These are phyloP conservation scores for Stemphylium lycopersici DNA, from an alignment of 2,329 filamentous ascomycete species.

Conservation along the genomic window DNA sequence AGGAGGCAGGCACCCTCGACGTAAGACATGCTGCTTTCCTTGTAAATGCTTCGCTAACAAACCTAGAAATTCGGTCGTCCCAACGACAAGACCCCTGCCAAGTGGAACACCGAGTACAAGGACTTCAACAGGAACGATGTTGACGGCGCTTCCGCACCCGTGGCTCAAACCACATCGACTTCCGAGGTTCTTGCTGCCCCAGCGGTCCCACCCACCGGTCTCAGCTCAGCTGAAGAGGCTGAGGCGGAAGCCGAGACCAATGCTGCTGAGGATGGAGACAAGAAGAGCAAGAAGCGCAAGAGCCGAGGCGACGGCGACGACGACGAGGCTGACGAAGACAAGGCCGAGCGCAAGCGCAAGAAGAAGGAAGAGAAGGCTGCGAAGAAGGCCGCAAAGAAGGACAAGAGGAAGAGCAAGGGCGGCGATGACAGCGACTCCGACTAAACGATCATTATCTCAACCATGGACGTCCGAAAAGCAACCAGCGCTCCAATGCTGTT, in stretches of 20 bases:
- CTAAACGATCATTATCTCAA: conserved; percentile 26
- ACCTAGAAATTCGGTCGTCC: conserved; percentile 82
- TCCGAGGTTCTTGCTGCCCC: conserved; percentile 47
- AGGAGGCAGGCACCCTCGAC: conserved; percentile 96
- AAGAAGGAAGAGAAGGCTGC: conserved; percentile 72
- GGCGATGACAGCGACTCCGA: conserved; percentile 41
- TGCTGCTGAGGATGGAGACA: conserved; percentile 12
- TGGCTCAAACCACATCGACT: conserved; percentile 42
- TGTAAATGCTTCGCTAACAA: conserved; percentile 40
- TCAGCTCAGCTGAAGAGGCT: conserved; percentile 45
- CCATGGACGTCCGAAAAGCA: conserved; percentile 23
- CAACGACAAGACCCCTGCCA: conserved; percentile 90
- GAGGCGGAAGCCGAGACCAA: conserved; percentile 45
- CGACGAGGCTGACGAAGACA: conserved; percentile 54
- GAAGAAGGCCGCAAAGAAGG: conserved; percentile 44
- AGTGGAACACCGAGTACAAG: conserved; percentile 93
- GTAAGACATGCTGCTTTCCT: conserved; percentile 49
- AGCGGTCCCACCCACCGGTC: conserved; percentile 41
- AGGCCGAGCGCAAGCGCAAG: conserved; percentile 62
- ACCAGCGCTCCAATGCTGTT: conserved; percentile 20
- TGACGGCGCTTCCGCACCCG: conserved; percentile 28
- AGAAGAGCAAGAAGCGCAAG: conserved; percentile 55
- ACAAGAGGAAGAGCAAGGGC: conserved; percentile 41
- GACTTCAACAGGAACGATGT: conserved; percentile 62
- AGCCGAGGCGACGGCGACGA: conserved; percentile 56